phyloP scores from a whole-genome alignment of 108 stramenopile species.

The Cyclotella baltica region DNA sequence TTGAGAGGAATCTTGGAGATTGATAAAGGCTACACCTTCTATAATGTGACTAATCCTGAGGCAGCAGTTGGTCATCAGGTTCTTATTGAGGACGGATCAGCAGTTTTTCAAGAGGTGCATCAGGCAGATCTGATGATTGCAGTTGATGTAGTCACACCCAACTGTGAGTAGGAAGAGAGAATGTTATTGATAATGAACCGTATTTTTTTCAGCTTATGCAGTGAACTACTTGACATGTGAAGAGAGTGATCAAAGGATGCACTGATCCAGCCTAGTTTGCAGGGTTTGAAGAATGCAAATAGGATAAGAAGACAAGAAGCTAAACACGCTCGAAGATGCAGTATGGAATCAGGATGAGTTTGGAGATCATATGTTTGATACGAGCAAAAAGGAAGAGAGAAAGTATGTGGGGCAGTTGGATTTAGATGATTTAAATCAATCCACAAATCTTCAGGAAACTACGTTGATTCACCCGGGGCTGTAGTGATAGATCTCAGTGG shows the following conservation, averaged over 20 bases:
- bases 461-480: not conserved
- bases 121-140: not conserved
- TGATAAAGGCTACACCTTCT: not conserved
- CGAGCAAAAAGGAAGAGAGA: not conserved
- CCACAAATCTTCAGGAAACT: not conserved
- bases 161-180: conserved; percentile 1
- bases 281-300: not conserved
- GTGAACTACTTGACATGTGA: not conserved
- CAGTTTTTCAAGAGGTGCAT: conserved; percentile 3
- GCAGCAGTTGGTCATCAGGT: not conserved
- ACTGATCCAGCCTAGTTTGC: not conserved
- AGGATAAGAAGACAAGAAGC: not conserved
- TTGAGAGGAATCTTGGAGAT: conserved; percentile 8
- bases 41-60: not conserved
- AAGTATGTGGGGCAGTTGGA: not conserved
- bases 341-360: conserved; percentile 10
- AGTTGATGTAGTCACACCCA: conserved; percentile 3
- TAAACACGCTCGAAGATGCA: not conserved
- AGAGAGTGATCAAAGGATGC: not conserved
- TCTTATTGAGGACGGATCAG: not conserved
- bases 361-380: not conserved
- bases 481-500: not conserved
- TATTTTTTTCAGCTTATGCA: not conserved
- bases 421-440: not conserved
- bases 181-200: not conserved